Evolutionary conservation across 2,329 filamentous ascomycete species (phyloP).

Genomic region (Colletotrichum sp.): DNA sequence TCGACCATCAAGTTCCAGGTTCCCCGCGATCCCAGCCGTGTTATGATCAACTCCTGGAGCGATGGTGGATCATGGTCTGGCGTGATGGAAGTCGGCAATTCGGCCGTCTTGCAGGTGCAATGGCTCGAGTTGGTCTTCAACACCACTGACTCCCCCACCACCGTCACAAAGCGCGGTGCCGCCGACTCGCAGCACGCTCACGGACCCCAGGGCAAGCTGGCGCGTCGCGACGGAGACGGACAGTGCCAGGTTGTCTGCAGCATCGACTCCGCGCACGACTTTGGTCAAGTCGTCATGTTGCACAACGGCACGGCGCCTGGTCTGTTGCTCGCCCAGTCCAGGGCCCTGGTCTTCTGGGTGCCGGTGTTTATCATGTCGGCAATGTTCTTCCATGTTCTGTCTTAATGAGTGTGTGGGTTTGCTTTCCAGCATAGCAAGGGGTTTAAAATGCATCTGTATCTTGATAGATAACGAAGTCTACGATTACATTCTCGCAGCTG

Average conservation of each 20-base stretch:
- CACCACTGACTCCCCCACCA: slow-evolving; percentile 29
- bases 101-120: slow-evolving; percentile 63
- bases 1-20: slow-evolving; percentile 61
- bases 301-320: slow-evolving; percentile 21
- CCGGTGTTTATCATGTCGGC: slow-evolving; percentile 14
- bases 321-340: slow-evolving; percentile 23
- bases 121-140: slow-evolving; percentile 69
- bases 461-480: background rate
- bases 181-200: background rate
- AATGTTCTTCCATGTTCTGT: slow-evolving; percentile 30
- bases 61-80: slow-evolving; percentile 66
- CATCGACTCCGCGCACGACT: slow-evolving; percentile 36
- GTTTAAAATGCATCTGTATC: background rate
- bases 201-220: slow-evolving; percentile 1
- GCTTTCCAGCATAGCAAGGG: background rate
- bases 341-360: slow-evolving; percentile 21
- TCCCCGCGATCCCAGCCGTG: slow-evolving; percentile 54
- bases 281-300: slow-evolving; percentile 44
- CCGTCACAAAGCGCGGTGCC: background rate
- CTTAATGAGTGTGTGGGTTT: background rate
- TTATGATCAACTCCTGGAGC: slow-evolving; percentile 67
- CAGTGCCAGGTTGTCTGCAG: slow-evolving; percentile 35
- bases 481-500: background rate
- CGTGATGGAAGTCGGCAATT: slow-evolving; percentile 56
- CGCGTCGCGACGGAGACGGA: slow-evolving; percentile 7